Base-by-base conservation (phyloP, 2,329 filamentous ascomycete genomes). In the Talaromyces verruculosus region DNA sequence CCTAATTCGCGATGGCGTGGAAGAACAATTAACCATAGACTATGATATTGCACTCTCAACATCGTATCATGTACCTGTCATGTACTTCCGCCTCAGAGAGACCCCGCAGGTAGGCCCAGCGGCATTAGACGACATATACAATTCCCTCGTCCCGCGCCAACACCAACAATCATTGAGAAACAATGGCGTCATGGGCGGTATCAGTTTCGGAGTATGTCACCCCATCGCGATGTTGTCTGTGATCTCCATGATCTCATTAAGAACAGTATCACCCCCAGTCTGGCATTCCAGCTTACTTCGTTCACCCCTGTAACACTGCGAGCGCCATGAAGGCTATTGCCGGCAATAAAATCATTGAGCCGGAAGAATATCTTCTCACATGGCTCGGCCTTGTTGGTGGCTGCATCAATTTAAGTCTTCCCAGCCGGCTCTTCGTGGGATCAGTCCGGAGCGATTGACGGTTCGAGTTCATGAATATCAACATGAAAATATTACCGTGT, bases 381-480 rank as follows among this genome's bases (percentile, higher is more conserved):
- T 98, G 94, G 93, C 84, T 97, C 68, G 93, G 93, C n/a, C 81
- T 96, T 66, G 87, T 96, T 53, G 94, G 93, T 67, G 87, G 87
- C 61, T 89, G 88, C 70, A 90, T 97, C 47, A 91, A 92, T 65
- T 83, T 98, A 69, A 88, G 88, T 84, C 82, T 96, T 68, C 91
- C 92, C 65, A 85, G 86, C 73, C 87, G 89, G 74, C 85, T 94
- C 63, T 76, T 80, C 68, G 69, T 69, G 53, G 25, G 65, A 67
- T 66, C 69, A 64, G 58, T 51, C 59, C 30, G 15, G 58, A 55
- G 33, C 51, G 37, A 67, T 45, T 57, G 30, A 68, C 47, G 41
- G 62, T 45, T 64, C 66, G 65, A 65, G 65, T 67, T 64, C 53
- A 47, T 62, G 39, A 62, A 47, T 58, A 59, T 67, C 61, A 45